Evolutionary conservation across 208 protist genomes (phyloP).

Genomic region (Trypanosoma caninum): DNA sequence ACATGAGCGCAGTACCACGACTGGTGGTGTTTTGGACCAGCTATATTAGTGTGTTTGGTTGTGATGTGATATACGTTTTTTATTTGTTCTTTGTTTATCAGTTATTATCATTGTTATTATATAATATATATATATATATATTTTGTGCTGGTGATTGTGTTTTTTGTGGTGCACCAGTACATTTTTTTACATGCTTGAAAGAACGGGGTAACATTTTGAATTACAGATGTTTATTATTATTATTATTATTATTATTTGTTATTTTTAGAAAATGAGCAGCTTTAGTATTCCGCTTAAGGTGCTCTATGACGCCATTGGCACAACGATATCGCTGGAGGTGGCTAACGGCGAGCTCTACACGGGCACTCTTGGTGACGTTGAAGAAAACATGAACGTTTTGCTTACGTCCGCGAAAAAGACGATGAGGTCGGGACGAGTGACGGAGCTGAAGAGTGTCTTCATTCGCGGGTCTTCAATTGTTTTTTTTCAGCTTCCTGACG

Average conservation of each 20-base stretch:
- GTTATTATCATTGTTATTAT: no score
- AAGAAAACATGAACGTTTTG: constrained; percentile 93
- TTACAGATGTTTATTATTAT: no score
- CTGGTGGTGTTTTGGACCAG: not conserved
- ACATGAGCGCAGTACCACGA: constrained; percentile 36
- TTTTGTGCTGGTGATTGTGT: no score
- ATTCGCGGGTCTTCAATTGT: constrained; percentile 89
- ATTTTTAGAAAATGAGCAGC: constrained; percentile 24
- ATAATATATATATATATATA: no score
- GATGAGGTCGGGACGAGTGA: constrained; percentile 52
- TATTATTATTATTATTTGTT: not conserved
- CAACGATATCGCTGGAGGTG: constrained; percentile 89
- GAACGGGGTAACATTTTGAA: no score
- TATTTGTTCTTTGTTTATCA: no score
- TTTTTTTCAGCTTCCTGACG: constrained; percentile 92
- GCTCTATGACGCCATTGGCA: constrained; percentile 89
- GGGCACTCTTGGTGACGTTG: constrained; percentile 78
- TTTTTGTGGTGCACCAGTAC: no score
- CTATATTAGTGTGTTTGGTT: constrained; percentile 33
- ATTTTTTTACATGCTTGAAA: no score
- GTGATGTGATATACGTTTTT: no score
- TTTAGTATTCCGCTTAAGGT: constrained; percentile 91
- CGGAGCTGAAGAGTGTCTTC: constrained; percentile 72
- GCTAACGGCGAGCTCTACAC: constrained; percentile 89
- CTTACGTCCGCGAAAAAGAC: constrained; percentile 79